phyloP scores from a whole-genome alignment of 305 asterid species.

The Fraxinus angustifolia region DNA sequence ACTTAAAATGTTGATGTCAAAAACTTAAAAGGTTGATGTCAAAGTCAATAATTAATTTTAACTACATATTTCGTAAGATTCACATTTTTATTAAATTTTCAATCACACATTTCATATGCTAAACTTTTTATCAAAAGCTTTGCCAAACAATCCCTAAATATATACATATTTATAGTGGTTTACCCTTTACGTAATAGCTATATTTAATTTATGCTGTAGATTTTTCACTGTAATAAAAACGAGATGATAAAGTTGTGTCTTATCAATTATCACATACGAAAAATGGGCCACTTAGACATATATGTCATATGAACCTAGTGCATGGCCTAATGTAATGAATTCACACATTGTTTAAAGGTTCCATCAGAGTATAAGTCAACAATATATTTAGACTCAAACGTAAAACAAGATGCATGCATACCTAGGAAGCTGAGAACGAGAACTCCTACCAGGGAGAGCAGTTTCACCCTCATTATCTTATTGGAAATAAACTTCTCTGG shows the following conservation, averaged over 20 bases:
- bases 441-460: slow-evolving; percentile 2
- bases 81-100: too few relatives aligned
- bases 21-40: too few relatives aligned
- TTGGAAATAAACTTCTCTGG: background rate
- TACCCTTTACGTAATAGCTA: background rate
- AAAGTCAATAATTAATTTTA: too few relatives aligned
- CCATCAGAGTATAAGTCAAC: background rate
- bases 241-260: background rate
- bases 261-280: background rate
- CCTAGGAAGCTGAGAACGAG: slow-evolving; percentile 27
- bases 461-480: slow-evolving; percentile 18
- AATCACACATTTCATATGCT: too few relatives aligned
- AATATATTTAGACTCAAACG: background rate
- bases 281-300: background rate
- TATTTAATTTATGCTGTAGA: background rate
- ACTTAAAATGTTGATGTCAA: too few relatives aligned
- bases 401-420: background rate
- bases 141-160: too few relatives aligned
- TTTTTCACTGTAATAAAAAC: background rate
- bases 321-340: background rate
- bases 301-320: background rate
- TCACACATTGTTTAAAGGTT: background rate
- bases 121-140: too few relatives aligned
- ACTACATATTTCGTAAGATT: too few relatives aligned
- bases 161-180: background rate